Percentiles rank a stretch among this genome's conserved stretches.
Evolutionary conservation across 805 yeast genomes (phyloP).

Genomic region (Yarrowia osloensis): DNA sequence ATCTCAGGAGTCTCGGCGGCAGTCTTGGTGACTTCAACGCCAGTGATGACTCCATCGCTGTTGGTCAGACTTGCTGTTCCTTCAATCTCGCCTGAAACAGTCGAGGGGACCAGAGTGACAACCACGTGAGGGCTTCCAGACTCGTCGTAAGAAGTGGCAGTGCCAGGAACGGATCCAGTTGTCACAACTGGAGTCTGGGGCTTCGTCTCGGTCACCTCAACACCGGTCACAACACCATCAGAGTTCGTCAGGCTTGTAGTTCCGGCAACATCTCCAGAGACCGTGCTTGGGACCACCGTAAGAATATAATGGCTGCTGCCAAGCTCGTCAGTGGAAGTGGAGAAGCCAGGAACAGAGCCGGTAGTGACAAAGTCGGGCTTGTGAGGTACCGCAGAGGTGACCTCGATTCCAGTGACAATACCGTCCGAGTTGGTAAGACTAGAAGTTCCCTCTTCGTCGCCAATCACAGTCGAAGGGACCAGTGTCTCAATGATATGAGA

Average conservation of each 20-base stretch:
- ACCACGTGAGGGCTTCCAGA: background rate
- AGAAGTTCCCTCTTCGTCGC: background rate
- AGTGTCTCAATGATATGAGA: background rate
- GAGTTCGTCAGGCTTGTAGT: background rate
- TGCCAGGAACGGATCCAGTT: background rate
- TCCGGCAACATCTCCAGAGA: background rate
- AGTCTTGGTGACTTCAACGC: no score
- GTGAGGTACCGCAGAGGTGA: background rate
- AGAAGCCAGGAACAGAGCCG: background rate
- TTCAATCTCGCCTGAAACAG: background rate
- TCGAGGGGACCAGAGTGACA: background rate
- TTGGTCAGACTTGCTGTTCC: background rate
- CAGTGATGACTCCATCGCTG: no score
- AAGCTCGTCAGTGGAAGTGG: background rate
- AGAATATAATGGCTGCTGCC: background rate
- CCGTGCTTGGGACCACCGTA: background rate
- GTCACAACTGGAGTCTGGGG: background rate
- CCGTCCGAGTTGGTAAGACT: background rate
- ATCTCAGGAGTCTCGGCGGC: background rate
- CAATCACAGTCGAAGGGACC: background rate
- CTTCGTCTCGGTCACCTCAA: background rate
- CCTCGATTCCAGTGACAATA: background rate
- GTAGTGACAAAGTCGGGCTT: background rate
- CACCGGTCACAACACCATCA: background rate
- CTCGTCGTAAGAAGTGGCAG: background rate